Base-by-base conservation (phyloP, 768 basidiomycete species). In the Boletus rufocinnamomeus region DNA sequence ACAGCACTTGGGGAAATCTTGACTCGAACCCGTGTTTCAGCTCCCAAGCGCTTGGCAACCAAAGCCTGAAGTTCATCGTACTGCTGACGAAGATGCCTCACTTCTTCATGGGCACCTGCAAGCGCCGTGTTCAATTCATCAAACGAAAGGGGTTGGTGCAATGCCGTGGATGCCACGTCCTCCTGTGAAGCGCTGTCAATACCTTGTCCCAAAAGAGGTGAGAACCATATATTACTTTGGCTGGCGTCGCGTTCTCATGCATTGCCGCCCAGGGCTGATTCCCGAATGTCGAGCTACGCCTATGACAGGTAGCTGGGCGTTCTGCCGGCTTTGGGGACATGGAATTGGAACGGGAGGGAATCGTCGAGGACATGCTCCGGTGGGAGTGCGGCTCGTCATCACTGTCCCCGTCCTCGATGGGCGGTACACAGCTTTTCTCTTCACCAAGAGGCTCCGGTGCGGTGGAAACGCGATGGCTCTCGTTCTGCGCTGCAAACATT, bases 71-170 rank as follows among this genome's bases (percentile, higher is more conserved):
- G 69, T n/a, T 58, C 54, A 10, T 71, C 71, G 47, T 72, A 72
- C 55, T 59, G 58, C 28, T 50, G 61, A 16, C 67, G 71, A 25
- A 72, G 71, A 9, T 63, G 43, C 30, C 38, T 45, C 14, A 74
- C 67, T 52, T 72, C 72, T 19, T 63, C 62, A 2, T 62, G 64
- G 1, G 69, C 69, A 46, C 41, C 54, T 14, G 56, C 58, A 30
- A 72, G 64, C 2, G 67, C 71, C 16, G 52, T 35, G 14, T 71
- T 69, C 56, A 72, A 11, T 6, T 72, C 58, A 13, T 69, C 63
- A 11, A 74, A 62, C 5, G 65, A 68, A 46, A 74, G 60, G 0
- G 61, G 65, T 23, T 56, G 60, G 13, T 51, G 50, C 10, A 52
- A 30, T 19, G 17, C 32, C 30, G 54, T 30, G n/a, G 44, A 44